Conservation (phyloP, 345 rosid species). For the Rhodamnia argentea region DNA sequence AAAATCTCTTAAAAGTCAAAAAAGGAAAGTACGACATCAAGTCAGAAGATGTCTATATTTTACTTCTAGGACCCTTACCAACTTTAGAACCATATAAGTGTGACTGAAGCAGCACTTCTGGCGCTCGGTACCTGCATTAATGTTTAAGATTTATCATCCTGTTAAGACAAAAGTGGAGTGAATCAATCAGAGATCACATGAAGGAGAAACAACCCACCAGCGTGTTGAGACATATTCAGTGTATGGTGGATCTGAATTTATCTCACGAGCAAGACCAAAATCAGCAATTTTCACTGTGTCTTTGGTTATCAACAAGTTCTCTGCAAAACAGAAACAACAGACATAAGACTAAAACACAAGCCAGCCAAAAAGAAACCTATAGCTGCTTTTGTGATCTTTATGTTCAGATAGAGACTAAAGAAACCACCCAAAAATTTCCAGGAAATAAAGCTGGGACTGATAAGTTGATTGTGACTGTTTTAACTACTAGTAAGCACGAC, state of each 20-base stretch:
- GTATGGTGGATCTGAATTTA: constrained; percentile 22
- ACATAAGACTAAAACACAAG: background rate
- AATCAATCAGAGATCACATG: background rate
- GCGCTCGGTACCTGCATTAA: constrained; percentile 32
- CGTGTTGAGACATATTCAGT: constrained; percentile 29
- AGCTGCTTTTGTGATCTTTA: background rate
- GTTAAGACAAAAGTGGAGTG: background rate
- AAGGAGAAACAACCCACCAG: constrained; percentile 12
- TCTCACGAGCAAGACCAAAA: constrained; percentile 36
- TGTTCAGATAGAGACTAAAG: background rate
- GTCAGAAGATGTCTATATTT: background rate
- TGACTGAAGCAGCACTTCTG: constrained; percentile 30
- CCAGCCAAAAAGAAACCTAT: background rate
- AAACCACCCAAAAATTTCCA: background rate
- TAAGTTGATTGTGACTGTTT: background rate
- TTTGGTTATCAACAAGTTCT: constrained; percentile 26
- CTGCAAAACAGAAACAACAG: constrained; percentile 6
- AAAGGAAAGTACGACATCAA: background rate
- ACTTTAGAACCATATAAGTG: constrained; percentile 22
- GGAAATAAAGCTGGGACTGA: background rate
- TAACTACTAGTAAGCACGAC: background rate
- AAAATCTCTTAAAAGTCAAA: background rate
- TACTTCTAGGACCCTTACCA: constrained; percentile 11
- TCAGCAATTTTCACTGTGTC: constrained; percentile 32
- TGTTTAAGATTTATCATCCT: background rate